Conservation (phyloP, 192 early-diverging fungal species). For the Coemansia sp. region DNA sequence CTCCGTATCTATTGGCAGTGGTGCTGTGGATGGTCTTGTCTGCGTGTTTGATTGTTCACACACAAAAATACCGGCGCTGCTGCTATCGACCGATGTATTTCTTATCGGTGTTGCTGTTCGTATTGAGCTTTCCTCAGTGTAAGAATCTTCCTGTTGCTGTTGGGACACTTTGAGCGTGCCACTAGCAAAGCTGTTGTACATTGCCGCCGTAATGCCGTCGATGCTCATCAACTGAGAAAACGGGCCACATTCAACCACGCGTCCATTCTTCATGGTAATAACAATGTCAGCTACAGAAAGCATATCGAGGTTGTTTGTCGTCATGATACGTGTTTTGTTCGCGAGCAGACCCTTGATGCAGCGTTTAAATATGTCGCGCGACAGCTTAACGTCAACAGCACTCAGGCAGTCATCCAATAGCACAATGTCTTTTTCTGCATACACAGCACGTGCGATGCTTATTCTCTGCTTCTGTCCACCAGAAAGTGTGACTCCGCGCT, state of each 20-base stretch:
- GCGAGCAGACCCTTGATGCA: conserved; percentile 41
- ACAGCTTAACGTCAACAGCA: conserved; percentile 57
- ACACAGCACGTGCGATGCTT: conserved; percentile 77
- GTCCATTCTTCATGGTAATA: conserved; percentile 49
- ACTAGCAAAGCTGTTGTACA: conserved; percentile 46
- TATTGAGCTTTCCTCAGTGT: conserved; percentile 37
- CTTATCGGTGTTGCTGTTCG: conserved; percentile 41
- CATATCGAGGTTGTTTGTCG: conserved; percentile 56
- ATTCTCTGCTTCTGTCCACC: conserved; percentile 78
- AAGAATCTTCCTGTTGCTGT: background rate
- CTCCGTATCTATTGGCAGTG: background rate
- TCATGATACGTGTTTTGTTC: conserved; percentile 69
- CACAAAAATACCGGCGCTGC: background rate
- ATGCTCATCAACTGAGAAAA: conserved; percentile 57
- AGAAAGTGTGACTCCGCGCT: conserved; percentile 64
- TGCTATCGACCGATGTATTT: background rate
- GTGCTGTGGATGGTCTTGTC: background rate
- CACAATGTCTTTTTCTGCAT: conserved; percentile 67
- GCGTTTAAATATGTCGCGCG: conserved; percentile 54
- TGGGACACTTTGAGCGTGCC: conserved; percentile 6
- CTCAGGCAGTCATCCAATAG: conserved; percentile 81
- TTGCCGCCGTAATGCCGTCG: conserved; percentile 30
- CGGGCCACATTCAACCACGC: conserved; percentile 57
- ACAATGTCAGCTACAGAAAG: conserved; percentile 53
- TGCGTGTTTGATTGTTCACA: background rate